Conservation (phyloP, 2,329 filamentous ascomycete genomes). For the Dactylella cylindrospora region DNA sequence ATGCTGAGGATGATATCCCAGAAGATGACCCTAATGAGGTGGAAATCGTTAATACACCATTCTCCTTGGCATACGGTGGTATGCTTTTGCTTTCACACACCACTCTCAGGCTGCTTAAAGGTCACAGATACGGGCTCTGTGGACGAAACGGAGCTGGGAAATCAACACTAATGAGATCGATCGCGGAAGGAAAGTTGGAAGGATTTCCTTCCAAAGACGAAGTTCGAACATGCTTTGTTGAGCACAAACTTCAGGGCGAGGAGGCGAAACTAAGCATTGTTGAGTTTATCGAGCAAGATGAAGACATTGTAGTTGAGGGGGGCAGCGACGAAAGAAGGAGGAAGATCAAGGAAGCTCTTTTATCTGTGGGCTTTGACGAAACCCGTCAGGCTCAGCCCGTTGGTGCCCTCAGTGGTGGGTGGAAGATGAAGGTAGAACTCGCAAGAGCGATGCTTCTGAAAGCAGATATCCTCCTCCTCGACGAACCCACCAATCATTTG, state of each 20-base stretch:
- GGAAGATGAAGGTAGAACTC: conserved; percentile 99
- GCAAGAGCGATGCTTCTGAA: conserved; percentile 94
- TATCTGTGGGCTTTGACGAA: conserved; percentile 92
- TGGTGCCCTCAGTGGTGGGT: conserved; percentile 92
- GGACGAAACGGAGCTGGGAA: conserved; percentile 97
- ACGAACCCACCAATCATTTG: conserved; percentile 98
- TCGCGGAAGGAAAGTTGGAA: conserved; percentile 92
- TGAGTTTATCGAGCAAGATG: conserved; percentile 76
- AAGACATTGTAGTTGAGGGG: conserved; percentile 42
- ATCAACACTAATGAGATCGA: conserved; percentile 98
- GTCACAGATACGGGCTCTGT: conserved; percentile 94
- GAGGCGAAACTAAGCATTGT: conserved; percentile 95
- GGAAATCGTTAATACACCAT: conserved; percentile 96
- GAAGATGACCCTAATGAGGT: conserved; percentile 89
- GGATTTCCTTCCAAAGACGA: conserved; percentile 92
- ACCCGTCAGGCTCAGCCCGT: conserved; percentile 87
- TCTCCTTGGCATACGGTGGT: conserved; percentile 95
- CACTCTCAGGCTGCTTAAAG: conserved; percentile 89
- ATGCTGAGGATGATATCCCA: conserved; percentile 24
- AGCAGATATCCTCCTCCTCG: conserved; percentile 92
- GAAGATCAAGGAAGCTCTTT: conserved; percentile 78
- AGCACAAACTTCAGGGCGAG: conserved; percentile 95
- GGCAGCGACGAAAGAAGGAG: conserved; percentile 56
- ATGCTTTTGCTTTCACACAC: conserved; percentile 97
- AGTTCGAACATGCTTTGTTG: conserved; percentile 93